A percentile compares a stretch with the other conserved stretches of the same genome.
phyloP scores from a whole-genome alignment of 2,329 filamentous ascomycete species.

The Magnaporthiopsis poae region DNA sequence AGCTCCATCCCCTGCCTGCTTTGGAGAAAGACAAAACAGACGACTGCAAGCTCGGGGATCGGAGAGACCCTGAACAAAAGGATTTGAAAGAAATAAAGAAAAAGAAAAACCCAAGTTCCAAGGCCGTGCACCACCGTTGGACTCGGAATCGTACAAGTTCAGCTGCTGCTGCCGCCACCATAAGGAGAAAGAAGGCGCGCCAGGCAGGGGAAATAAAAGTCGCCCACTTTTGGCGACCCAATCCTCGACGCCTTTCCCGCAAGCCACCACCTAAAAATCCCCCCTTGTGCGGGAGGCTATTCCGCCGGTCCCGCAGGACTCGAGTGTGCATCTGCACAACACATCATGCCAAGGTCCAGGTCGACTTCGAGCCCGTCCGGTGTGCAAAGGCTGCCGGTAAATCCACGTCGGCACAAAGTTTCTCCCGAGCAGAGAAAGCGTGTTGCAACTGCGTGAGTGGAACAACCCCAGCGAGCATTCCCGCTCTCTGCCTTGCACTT shows the following conservation, averaged over 20 bases:
- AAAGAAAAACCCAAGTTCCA: not conserved
- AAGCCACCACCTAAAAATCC: not conserved
- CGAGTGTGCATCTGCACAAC: not conserved
- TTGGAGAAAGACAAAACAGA: not conserved
- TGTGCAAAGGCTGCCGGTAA: slow-evolving; percentile 34
- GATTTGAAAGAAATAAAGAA: not conserved
- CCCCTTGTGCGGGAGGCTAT: not conserved
- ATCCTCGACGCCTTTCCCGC: not conserved
- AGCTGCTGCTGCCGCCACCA: not conserved
- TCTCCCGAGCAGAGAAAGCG: slow-evolving; percentile 36
- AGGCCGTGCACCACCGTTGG: not conserved
- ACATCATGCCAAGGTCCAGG: slow-evolving; percentile 9
- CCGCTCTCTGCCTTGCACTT: not conserved
- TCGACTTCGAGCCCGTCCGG: slow-evolving; percentile 10
- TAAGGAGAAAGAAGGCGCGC: not conserved
- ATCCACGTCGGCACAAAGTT: slow-evolving; percentile 39
- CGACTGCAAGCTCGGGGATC: not conserved
- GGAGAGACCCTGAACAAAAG: not conserved
- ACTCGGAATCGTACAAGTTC: not conserved
- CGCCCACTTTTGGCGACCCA: not conserved
- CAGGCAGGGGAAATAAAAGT: not conserved
- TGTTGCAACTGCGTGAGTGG: slow-evolving; percentile 38
- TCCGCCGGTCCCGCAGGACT: not conserved
- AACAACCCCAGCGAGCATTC: not conserved
- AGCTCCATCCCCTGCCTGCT: not conserved